Base-by-base conservation (phyloP, 441 rosid genomes). In the Gossypium laxum region DNA sequence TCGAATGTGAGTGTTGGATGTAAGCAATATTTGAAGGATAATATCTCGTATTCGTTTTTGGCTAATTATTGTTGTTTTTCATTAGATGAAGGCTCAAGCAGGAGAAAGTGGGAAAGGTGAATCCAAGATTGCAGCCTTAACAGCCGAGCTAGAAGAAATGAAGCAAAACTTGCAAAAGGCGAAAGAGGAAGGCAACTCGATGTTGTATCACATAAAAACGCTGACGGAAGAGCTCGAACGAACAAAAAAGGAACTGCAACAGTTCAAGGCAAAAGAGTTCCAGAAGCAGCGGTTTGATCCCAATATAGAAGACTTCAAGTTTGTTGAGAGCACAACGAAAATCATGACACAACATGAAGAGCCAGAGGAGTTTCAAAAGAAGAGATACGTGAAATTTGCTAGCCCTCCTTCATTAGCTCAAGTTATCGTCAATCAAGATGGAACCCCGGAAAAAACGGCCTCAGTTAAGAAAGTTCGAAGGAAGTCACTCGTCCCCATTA, bases 381-480 rank as follows among this genome's bases (percentile, higher is more conserved):
- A 84, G 75, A 81, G 86, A 52, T 75, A 78, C 34, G 90, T 86
- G 78, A 81, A 81, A 77, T 84, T 86, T 71, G 88, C 86, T n/a
- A 84, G 81, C 59, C 82, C 88, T 60, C 86, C 89, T n/a, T 74
- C 87, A 34, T 48, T 90, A 74, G 71, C 88, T 4, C 76, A 81
- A 51, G 78, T 85, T 2, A 84, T 85, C 6, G 80, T 60, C 56
- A 69, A 66, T 11, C 79, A 71, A 60, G 83, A 82, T 51, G 84
- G 80, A 21, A 38, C 10, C 65, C 10, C 60, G 0, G 75, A 73
- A 68, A 75, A 64, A 56, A 70, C 67, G 52, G 63, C 69, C 30
- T 19, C 71, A 17, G 54, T 8, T 15, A 74, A 24, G 32, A 76
- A 71, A 76, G 73, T 61, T 5, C 83, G 72, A 77, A 82, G 76